Evolutionary conservation across 2,329 filamentous ascomycete genomes (phyloP), one percentile per base, ranked within the genome.

Genomic region (Catunica adiposa): DNA sequence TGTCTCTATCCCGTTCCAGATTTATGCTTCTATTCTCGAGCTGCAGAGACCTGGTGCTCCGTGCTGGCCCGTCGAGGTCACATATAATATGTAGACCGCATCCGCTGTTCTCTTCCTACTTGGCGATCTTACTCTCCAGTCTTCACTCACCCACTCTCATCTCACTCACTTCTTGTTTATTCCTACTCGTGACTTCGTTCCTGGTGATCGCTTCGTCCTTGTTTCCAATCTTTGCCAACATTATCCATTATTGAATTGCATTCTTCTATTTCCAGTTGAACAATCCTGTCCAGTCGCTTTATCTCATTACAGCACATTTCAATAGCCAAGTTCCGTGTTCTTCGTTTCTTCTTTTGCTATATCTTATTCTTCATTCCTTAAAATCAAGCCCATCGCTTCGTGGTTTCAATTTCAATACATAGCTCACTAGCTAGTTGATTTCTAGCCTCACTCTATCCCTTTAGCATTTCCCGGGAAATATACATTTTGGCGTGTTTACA

Each of bases 141-240:
- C 46, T 53, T 42, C 37, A 51, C 57, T 56, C 57, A 51, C 51
- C 25, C 54, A 51, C 42, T 47, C 56, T 58, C 37, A n/a, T 58
- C 46, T 47, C 37, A 29, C 17, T 44, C 42, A 34, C 46, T 29
- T 51, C 23, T 53, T 17, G 17, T 47, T 37, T 25, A 53, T 57
- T 53, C 52, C 47, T 58, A 37, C 56, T 54, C 37, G 44, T 51
- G 57, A 55, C 57, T 48, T 56, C 50, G 57, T 53, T 58, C 57
- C 57, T 59, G 54, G 55, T 55, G 55, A 59, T 55, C 54, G 51
- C 31, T 15, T 54, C 47, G 55, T 56, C 57, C 51, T 22, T 59
- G 46, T 54, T 53, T 55, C 34, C 52, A 54, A 53, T 56, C 51
- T 47, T 55, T 54, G 42, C 20, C 15, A 47, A 20, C 40, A 50